Conservation (phyloP, 805 yeast genomes). For the Saccharomycopsis sp. region DNA sequence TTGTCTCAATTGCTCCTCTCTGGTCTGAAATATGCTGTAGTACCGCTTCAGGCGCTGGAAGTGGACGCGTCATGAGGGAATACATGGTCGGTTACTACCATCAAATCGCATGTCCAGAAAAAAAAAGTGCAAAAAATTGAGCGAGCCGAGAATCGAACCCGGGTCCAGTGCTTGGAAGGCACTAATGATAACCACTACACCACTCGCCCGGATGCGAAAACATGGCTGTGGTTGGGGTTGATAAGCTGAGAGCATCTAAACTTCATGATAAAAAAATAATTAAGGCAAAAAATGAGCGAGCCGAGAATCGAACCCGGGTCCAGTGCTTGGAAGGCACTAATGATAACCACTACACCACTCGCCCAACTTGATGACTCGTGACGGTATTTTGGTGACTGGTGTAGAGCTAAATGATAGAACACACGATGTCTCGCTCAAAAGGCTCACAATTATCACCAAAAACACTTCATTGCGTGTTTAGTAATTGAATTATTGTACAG, state of each 20-base stretch:
- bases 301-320: slow-evolving; percentile 91
- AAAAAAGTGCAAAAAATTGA: slow-evolving; percentile 16
- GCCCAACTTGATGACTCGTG: slow-evolving; percentile 35
- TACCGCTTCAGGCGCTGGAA: no score
- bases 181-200: slow-evolving; percentile 22
- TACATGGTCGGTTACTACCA: no score
- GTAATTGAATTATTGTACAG: no score
- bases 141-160: slow-evolving; percentile 22
- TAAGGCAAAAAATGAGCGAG: slow-evolving; percentile 42
- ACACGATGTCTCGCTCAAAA: no score
- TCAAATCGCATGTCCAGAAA: neutral
- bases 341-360: slow-evolving; percentile 87
- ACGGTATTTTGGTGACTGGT: neutral
- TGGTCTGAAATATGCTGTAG: no score
- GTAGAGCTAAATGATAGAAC: no score
- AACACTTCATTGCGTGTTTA: no score
- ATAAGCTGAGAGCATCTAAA: no score
- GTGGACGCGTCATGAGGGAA: no score
- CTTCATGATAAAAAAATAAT: no score
- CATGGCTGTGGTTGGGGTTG: no score
- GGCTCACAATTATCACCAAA: no score
- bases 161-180: slow-evolving; percentile 22
- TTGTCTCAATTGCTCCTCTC: neutral
- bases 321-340: slow-evolving; percentile 87
- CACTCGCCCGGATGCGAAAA: slow-evolving; percentile 9